Percentiles rank a stretch among this genome's conserved stretches.
Conservation (phyloP, 2,329 filamentous ascomycete species). For the Coniochaeta hoffmannii region DNA sequence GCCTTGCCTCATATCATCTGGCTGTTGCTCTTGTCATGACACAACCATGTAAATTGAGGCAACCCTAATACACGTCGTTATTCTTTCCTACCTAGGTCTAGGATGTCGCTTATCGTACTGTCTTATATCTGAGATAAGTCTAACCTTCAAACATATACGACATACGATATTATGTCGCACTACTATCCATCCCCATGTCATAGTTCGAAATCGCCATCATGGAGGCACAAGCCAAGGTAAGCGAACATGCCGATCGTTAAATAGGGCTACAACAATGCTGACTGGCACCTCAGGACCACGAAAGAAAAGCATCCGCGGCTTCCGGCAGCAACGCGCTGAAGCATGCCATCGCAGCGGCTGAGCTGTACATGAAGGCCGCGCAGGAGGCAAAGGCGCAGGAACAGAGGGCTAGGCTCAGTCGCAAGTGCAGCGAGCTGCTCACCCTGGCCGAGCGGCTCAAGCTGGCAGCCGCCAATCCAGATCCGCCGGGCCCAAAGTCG, state of each 20-base stretch:
- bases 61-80: not conserved
- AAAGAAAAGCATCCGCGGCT: conserved; percentile 41
- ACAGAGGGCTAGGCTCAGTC: conserved; percentile 60
- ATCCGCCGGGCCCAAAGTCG: conserved; percentile 13
- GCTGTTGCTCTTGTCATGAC: not conserved
- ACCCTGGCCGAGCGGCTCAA: conserved; percentile 73
- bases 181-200: not conserved
- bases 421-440: conserved; percentile 64
- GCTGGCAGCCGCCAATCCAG: conserved; percentile 10
- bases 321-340: conserved; percentile 59
- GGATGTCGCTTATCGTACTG: no score
- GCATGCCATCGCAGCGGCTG: conserved; percentile 68
- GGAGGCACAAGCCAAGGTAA: conserved; percentile 41
- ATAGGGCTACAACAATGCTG: not conserved
- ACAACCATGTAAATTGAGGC: not conserved
- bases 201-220: conserved; percentile 17
- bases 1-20: not conserved
- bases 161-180: not conserved
- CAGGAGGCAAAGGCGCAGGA: conserved; percentile 49
- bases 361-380: conserved; percentile 74
- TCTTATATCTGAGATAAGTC: not conserved
- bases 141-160: not conserved
- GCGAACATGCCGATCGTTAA: not conserved
- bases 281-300: conserved; percentile 37
- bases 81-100: no score